Conservation (phyloP, 2,329 filamentous ascomycete species). For the Xylaria sp. region DNA sequence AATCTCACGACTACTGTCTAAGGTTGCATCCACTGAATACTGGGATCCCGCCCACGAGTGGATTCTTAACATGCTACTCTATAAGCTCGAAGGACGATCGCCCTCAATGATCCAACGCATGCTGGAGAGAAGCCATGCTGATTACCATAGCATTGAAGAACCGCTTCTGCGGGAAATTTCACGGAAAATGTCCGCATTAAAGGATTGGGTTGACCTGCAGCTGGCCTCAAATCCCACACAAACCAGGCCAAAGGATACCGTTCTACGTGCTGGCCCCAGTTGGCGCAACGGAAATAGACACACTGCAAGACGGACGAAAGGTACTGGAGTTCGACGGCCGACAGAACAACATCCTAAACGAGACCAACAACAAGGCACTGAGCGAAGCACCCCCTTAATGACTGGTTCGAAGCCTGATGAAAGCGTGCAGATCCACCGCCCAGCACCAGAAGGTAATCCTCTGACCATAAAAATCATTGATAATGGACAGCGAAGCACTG, state of each 20-base stretch:
- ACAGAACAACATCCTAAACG: background rate
- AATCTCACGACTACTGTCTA: constrained; percentile 25
- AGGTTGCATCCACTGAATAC: constrained; percentile 20
- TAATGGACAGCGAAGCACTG: background rate
- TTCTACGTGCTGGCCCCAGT: background rate
- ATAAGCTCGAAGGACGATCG: constrained; percentile 23
- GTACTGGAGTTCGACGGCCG: background rate
- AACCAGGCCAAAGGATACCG: background rate
- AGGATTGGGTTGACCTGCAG: constrained; percentile 20
- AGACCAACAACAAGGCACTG: background rate
- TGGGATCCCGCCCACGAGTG: constrained; percentile 18
- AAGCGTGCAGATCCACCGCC: background rate
- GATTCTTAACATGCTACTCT: constrained; percentile 25
- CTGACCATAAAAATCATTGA: background rate
- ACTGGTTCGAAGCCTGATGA: background rate
- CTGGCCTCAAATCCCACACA: background rate
- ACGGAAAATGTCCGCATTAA: constrained; percentile 19
- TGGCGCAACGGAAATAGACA: background rate
- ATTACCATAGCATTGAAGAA: constrained; percentile 22
- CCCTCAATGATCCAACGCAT: constrained; percentile 13
- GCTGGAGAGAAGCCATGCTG: constrained; percentile 21
- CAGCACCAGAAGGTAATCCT: background rate
- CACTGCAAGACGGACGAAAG: background rate
- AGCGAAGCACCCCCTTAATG: background rate
- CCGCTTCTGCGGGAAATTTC: constrained; percentile 19